A percentile compares a stretch with the other conserved stretches of the same genome.
Conservation (phyloP, 352 stramenopile species). For the Pythium dissimile region DNA sequence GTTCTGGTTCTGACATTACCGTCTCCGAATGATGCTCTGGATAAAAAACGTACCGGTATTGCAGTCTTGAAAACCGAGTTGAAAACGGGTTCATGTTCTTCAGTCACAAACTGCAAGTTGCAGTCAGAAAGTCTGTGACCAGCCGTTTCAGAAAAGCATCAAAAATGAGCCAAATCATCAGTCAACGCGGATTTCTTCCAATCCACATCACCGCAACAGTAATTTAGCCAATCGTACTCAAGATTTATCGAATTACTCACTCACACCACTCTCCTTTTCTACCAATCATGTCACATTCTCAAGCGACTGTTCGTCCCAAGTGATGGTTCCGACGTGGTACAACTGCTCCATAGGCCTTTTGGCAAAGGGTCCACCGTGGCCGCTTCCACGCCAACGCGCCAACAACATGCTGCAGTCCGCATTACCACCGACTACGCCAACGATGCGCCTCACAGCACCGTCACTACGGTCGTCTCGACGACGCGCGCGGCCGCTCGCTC, state of each 20-base stretch:
- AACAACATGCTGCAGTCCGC: too few relatives aligned
- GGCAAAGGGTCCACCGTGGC: background rate
- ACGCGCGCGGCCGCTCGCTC: background rate
- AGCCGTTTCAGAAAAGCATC: too few relatives aligned
- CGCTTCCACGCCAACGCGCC: too few relatives aligned
- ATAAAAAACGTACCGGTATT: too few relatives aligned
- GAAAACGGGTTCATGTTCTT: background rate
- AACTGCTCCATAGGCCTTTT: background rate
- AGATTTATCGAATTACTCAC: background rate
- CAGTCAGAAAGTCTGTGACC: background rate
- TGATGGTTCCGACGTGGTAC: background rate
- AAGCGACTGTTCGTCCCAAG: background rate
- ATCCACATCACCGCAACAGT: background rate
- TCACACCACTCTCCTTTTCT: background rate
- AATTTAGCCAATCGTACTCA: background rate
- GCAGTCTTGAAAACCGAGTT: background rate
- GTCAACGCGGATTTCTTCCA: background rate
- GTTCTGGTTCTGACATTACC: slow-evolving; percentile 3
- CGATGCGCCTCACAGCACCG: too few relatives aligned
- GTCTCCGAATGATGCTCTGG: too few relatives aligned
- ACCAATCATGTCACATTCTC: background rate
- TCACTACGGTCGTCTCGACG: too few relatives aligned
- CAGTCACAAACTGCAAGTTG: background rate
- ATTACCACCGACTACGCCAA: too few relatives aligned
- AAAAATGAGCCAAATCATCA: background rate